Base-by-base conservation (phyloP, 495 filamentous ascomycete genomes). In the Chaetomium fimeti region DNA sequence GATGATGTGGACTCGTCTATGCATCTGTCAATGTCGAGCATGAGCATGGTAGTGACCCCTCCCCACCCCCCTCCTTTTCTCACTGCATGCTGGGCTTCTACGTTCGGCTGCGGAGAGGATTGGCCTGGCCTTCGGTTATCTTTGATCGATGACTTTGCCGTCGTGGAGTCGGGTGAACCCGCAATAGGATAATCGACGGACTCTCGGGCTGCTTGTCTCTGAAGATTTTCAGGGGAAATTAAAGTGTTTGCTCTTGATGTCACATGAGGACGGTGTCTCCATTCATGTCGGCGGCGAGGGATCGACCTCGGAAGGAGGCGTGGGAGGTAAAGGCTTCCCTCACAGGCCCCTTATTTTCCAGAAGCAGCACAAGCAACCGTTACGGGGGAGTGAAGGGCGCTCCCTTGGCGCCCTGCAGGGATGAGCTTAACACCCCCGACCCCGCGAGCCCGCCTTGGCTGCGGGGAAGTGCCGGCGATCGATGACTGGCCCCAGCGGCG, bases 31-130 rank as follows among this genome's bases (percentile, higher is more conserved):
- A n/a, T 20, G 24, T 51, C 11, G 61, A 57, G 61, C 62, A 59
- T 29, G 61, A 57, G 61, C 62, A 59, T 29, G 56, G 32, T 59
- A 24, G 22, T 38, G 6, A 43, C 13, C 45, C 32, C 29, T 47
- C 27, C 61, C 49, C 62, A 16, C 27, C 43, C 27, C 32, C 43
- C 66, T 69, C 69, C 66, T 82, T 80, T 79, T 79, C 78, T 81
- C 79, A 75, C 79, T 74, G 75, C 71, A 69, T 69, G 69, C 74
- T 66, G 22, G 65, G 74, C 78, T 74, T 69, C 60, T 32, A 67
- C 54, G 79, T 76, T 68, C 56, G 65, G 78, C 73, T 69, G 70
- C 55, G 70, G 79, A 73, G 79, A 77, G 78, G 75, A 76, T 54
- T 47, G 38, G 53, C 36, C 27, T 55, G 6, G 13, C 15, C 6